Conservation (phyloP, 2,329 filamentous ascomycete genomes). For the Botryosphaeria dothidea region DNA sequence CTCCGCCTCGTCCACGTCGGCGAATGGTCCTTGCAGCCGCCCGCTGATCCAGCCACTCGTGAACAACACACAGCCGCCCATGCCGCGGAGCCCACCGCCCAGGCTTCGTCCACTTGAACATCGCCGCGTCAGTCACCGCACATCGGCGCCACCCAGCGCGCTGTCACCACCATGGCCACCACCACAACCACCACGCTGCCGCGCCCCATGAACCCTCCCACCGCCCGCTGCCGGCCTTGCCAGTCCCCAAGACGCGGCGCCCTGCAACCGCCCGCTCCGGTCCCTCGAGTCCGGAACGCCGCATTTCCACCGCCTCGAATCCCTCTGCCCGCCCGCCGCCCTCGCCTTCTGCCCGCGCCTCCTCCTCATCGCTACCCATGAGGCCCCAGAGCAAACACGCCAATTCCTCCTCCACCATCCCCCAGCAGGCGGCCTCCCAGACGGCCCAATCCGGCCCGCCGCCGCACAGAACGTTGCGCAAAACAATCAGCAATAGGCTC, state of each 20-base stretch:
- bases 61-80: neutral
- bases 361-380: slow-evolving; percentile 21
- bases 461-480: slow-evolving; percentile 70
- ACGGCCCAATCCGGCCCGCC: slow-evolving; percentile 26
- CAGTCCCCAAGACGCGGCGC: slow-evolving; percentile 66
- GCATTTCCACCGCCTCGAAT: slow-evolving; percentile 8
- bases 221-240: slow-evolving; percentile 71
- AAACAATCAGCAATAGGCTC: slow-evolving; percentile 91
- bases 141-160: slow-evolving; percentile 10
- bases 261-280: slow-evolving; percentile 42
- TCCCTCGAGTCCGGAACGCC: slow-evolving; percentile 47
- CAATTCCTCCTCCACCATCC: slow-evolving; percentile 14
- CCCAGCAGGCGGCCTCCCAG: slow-evolving; percentile 24
- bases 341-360: slow-evolving; percentile 4
- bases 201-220: slow-evolving; percentile 67
- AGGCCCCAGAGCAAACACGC: slow-evolving; percentile 16
- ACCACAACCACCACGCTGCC: slow-evolving; percentile 60
- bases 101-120: neutral
- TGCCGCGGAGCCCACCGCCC: neutral
- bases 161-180: slow-evolving; percentile 17
- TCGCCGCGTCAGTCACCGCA: slow-evolving; percentile 2
- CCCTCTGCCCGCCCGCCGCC: neutral
- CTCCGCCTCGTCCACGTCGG: neutral
- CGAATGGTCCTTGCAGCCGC: slow-evolving; percentile 10
- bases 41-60: slow-evolving; percentile 9